Evolutionary conservation across 768 basidiomycete genomes (phyloP).

Genomic region (Amanita brunnescens): DNA sequence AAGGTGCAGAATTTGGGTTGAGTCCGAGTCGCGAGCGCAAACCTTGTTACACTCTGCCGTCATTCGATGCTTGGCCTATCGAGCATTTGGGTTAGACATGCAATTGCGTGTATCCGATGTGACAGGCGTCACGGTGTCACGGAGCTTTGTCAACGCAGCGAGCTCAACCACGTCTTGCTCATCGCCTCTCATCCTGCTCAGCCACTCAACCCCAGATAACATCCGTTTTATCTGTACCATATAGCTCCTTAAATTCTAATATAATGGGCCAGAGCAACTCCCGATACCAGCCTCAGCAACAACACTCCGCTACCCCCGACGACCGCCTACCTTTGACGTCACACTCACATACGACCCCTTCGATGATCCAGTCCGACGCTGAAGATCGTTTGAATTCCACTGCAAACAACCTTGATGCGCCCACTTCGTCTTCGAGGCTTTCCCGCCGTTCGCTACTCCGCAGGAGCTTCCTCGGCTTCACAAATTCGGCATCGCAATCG

Average conservation of each 20-base stretch:
- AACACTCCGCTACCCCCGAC: no score
- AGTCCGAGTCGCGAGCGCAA: no score
- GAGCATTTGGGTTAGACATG: no score
- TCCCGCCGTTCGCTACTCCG: slow-evolving; percentile 20
- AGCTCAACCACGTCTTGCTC: slow-evolving; percentile 5
- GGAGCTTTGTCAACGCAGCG: slow-evolving; percentile 6
- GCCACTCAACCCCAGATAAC: neutral
- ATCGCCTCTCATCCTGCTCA: slow-evolving; percentile 1
- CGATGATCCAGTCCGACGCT: neutral
- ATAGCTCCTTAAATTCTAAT: neutral
- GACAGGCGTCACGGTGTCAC: neutral
- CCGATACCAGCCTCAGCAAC: slow-evolving; percentile 4
- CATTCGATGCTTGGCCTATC: no score
- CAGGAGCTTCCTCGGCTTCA: slow-evolving; percentile 25
- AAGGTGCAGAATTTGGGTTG: no score
- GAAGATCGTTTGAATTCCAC: neutral
- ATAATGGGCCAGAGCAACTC: slow-evolving; percentile 16
- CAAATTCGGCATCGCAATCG: slow-evolving; percentile 15
- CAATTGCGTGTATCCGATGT: no score
- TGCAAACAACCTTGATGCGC: neutral
- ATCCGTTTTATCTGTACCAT: slow-evolving; percentile 4
- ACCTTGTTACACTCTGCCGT: no score
- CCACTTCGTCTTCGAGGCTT: slow-evolving; percentile 10
- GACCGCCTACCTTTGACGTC: neutral
- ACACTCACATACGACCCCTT: neutral